These are phyloP conservation scores for Pseudopithomyces maydicus DNA, from an alignment of 2,329 filamentous ascomycete species.

Conservation along the genomic window DNA sequence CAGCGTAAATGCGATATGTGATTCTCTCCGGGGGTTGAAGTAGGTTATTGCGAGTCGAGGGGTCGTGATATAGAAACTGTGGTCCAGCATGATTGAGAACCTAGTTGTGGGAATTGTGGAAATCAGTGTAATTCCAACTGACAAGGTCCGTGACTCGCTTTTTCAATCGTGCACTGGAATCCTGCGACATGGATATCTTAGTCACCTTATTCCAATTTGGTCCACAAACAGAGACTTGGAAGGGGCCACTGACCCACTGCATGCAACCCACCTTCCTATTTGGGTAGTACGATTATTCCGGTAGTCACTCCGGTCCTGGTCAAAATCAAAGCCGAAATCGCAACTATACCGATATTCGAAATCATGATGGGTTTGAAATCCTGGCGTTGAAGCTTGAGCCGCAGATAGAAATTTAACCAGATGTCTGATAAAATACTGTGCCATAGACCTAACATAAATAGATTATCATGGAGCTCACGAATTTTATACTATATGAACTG, in stretches of 20 bases:
- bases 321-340: no score
- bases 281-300: not conserved
- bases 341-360: no score
- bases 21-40: not conserved
- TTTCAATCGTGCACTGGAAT: not conserved
- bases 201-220: not conserved
- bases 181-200: not conserved
- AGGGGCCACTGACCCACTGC: not conserved
- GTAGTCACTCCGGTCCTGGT: not conserved
- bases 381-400: no score
- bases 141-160: not conserved
- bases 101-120: no score
- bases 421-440: no score
- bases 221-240: not conserved
- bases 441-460: no score
- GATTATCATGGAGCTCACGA: no score
- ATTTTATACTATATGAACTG: no score
- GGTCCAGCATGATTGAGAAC: not conserved
- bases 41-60: conserved; percentile 4
- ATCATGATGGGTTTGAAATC: no score
- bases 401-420: no score
- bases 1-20: not conserved
- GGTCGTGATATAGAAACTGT: conserved; percentile 2
- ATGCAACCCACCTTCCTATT: not conserved
- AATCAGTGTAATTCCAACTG: no score